phyloP scores from a whole-genome alignment of 78 protist genomes.

The slime mould (Dictyostelium discoideum) region dicty_2.7 NC_007090.3:2685501-2686000 shows the following conservation, averaged over 20 bases:
- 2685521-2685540: constrained; percentile 99
- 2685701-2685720: constrained; percentile 75
- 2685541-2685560: constrained; percentile 99
- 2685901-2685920: too few species aligned
- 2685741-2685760: background rate
- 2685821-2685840: background rate
- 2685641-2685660: constrained; percentile 36
- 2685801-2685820: constrained; percentile 29
- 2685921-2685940: background rate
- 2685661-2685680: background rate
- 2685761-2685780: constrained; percentile 45
- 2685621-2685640: constrained; percentile 88
- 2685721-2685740: constrained; percentile 33
- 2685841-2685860: background rate
- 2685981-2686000: constrained; percentile 27
- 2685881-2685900: background rate
- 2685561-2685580: constrained; percentile 89
- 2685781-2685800: background rate
- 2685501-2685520: constrained; percentile 96
- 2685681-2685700: constrained; percentile 32
- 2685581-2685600: constrained; percentile 78
- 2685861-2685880: background rate
- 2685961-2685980: background rate
- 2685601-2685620: constrained; percentile 92
- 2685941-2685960: background rate